Evolutionary conservation across 2,329 filamentous ascomycete genomes (phyloP).

Genomic region (Fusarium sp.): DNA sequence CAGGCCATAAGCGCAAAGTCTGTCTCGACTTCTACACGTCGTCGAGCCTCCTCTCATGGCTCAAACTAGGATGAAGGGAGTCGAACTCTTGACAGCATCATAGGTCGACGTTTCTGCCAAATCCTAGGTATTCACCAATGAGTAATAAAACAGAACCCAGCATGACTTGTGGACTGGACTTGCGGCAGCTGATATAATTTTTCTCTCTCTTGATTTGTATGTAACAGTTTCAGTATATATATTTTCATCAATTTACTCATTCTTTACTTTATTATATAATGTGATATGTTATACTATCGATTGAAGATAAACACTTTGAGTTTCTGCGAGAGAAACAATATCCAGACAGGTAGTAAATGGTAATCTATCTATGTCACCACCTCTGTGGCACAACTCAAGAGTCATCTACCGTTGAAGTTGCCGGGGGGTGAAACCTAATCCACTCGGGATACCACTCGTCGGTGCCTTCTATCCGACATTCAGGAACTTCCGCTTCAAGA

Average conservation of each 20-base stretch:
- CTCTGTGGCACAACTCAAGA: neutral
- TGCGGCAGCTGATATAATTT: too few relatives aligned
- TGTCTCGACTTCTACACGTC: neutral
- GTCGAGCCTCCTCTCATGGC: neutral
- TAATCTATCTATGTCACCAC: too few relatives aligned
- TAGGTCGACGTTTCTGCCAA: accelerated
- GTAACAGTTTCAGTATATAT: accelerated
- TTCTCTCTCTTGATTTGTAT: too few relatives aligned
- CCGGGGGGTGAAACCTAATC: neutral
- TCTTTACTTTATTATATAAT: too few relatives aligned
- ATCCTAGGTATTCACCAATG: accelerated
- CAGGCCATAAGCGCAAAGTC: neutral
- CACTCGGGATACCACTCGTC: neutral
- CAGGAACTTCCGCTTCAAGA: neutral
- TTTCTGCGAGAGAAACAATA: too few relatives aligned
- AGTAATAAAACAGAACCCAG: accelerated
- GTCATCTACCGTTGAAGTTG: too few relatives aligned
- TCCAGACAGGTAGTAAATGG: too few relatives aligned
- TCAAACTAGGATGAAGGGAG: neutral
- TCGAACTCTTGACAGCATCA: neutral
- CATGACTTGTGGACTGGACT: too few relatives aligned
- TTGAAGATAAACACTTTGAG: too few relatives aligned
- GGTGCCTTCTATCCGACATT: neutral
- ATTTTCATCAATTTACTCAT: too few relatives aligned
- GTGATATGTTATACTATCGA: too few relatives aligned